Evolutionary conservation across 108 stramenopile species (phyloP).

Genomic region (Cyclotella distinguenda): DNA sequence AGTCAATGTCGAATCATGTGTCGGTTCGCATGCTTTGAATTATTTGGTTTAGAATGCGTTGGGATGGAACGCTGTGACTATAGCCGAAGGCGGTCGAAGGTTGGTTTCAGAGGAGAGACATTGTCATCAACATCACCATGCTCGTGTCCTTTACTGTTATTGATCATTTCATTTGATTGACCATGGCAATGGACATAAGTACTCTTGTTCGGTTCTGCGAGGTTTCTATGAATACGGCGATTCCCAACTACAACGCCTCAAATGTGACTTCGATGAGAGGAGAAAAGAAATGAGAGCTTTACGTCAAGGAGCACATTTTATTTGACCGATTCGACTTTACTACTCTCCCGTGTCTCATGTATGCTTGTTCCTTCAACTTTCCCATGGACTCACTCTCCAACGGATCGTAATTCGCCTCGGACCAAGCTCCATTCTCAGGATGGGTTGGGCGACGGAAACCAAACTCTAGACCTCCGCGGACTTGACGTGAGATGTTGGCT

Average conservation of each 20-base stretch:
- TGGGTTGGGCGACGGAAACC: constrained; percentile 44
- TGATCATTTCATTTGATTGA: no score
- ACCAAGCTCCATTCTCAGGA: constrained; percentile 51
- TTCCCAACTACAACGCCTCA: constrained; percentile 37
- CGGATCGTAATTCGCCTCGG: constrained; percentile 48
- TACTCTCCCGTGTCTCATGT: constrained; percentile 61
- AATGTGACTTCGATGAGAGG: constrained; percentile 23
- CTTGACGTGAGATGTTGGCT: constrained; percentile 67
- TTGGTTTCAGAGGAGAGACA: no score
- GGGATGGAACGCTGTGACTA: no score
- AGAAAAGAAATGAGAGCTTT: neutral
- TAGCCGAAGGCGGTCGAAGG: no score
- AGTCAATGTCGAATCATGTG: neutral
- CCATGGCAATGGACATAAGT: no score
- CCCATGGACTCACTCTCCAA: constrained; percentile 57
- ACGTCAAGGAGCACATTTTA: no score
- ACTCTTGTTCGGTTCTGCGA: no score
- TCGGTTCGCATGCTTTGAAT: constrained; percentile 8
- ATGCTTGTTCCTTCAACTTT: constrained; percentile 55
- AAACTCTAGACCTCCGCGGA: constrained; percentile 83
- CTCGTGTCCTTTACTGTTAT: no score
- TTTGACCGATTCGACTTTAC: no score
- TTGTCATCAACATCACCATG: no score
- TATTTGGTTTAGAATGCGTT: no score
- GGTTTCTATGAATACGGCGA: no score